Base-by-base conservation (phyloP, 1,284 basidiomycete species). In the Puccinia coronata region DNA sequence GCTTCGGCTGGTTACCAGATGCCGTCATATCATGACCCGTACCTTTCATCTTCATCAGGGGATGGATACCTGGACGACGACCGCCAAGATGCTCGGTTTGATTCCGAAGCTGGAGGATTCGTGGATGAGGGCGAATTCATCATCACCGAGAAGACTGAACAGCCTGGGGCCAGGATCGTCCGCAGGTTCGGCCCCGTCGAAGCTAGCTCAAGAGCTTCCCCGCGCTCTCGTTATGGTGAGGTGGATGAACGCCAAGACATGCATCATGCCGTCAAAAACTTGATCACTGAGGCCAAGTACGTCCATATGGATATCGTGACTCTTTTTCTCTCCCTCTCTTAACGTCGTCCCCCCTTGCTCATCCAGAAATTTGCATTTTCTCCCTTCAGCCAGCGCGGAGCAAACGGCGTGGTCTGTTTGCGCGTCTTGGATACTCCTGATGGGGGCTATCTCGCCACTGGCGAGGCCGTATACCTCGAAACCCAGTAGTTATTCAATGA, bases 371-470 rank as follows among this genome's bases (percentile, higher is more conserved):
- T 39, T 39, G 34, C 39, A 51, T 53, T 49, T 28, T 2, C 12
- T 28, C 36, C 3, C 34, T 72, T 28, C 34, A 80, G 77, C 59
- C 53, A 49, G 49, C 31, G 25, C 4, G 67, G 77, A 28, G 77
- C 77, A n/a, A 80, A 80, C 59, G 77, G 67, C 16, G 57, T 80
- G 8, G 69, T 80, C 41, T 71, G 25, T 51, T 51, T 80, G 36
- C 67, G 77, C 0, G 65, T 80, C 12, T 43, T 9, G 28, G 77
- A 80, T 49, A 57, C 0, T 18, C 23, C 34, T 49, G 69, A 72
- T 47, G 77, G 77, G 18, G n/a, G 23, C 23, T 80, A 72, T 43
- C 20, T 80, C 25, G 77, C 77, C 5, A 55, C 67, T 41, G 77
- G 77, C 31, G 51, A 71, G 31, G 77, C 77, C 23, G 77, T 80